Base-by-base conservation (phyloP, 2,329 filamentous ascomycete genomes). In the Whalleya microplaca region DNA sequence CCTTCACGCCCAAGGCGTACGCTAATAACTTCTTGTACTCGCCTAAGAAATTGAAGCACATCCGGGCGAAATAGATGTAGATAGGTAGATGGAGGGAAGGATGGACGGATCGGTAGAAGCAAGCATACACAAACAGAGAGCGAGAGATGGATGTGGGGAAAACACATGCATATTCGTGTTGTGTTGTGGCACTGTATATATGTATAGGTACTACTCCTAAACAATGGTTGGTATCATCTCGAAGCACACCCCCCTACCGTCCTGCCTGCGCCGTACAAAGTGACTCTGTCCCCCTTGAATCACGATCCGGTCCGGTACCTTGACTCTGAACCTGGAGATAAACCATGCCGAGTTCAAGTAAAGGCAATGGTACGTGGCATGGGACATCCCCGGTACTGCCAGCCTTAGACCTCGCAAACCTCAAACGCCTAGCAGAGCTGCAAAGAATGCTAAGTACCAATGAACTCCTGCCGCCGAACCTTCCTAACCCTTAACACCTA, bases 11-110 rank as follows among this genome's bases (percentile, higher is more conserved):
- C 59, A 99, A 99, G 85, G 90, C 91, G 10, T 99, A 99, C 75
- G 94, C 95, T 59, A 96, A 96, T 77, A 96, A 98, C 80, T 99
- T 98, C 76, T 72, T 93, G 62, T 93, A 96, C 80, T 87, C 87
- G 61, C 80, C 90, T 12, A 88, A 85, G 76, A 95, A 94, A 84
- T 80, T 98, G 73, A 98, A 97, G 84, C 85, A 89, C 70, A 85
- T 93, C 73, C 84, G 88, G 69, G 90, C 90, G 64, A 94, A 94
- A 78, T 94, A 86, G 77, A 74, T 48, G 78, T 94, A 86, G 53
- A 62, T 66, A n/a, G n/a, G n/a, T n/a, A n/a, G n/a, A n/a, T n/a
- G n/a, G n/a, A n/a, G n/a, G n/a, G n/a, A n/a, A n/a, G n/a, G n/a
- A n/a, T n/a, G n/a, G n/a, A n/a, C n/a, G n/a, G n/a, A n/a, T n/a